phyloP scores from a whole-genome alignment of 2,329 filamentous ascomycete genomes.

The Reticulascus tulasneorum region DNA sequence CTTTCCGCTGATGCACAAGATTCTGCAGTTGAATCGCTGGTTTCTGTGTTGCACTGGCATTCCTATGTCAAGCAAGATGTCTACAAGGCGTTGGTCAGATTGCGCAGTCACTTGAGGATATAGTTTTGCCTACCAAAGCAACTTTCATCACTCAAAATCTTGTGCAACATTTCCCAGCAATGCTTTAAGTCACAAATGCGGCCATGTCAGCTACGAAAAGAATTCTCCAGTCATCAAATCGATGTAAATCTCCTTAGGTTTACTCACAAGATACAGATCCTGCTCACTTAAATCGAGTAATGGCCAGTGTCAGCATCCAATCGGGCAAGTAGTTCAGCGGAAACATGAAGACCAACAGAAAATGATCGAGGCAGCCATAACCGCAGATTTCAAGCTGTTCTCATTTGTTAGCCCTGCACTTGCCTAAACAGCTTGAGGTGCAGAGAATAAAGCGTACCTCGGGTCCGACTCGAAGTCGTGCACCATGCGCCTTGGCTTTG shows the following conservation, averaged over 20 bases:
- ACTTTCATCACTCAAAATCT: constrained; percentile 56
- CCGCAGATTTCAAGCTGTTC: constrained; percentile 49
- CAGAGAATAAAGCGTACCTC: constrained; percentile 26
- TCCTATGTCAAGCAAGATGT: constrained; percentile 63
- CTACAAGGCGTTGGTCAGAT: too few species aligned
- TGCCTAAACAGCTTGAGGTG: constrained; percentile 30
- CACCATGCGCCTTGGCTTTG: constrained; percentile 23
- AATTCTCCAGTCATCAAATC: too few species aligned
- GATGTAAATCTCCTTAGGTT: too few species aligned
- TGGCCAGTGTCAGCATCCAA: constrained; percentile 64
- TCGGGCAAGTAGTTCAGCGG: too few species aligned
- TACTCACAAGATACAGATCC: constrained; percentile 54
- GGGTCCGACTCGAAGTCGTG: constrained; percentile 59
- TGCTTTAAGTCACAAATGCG: too few species aligned
- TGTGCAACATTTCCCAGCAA: constrained; percentile 58
- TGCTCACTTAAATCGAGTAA: constrained; percentile 62
- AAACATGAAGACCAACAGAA: too few species aligned
- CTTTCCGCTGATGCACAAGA: constrained; percentile 53
- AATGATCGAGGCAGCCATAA: constrained; percentile 26
- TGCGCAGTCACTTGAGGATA: too few species aligned
- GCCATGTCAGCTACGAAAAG: too few species aligned
- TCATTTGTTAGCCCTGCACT: not conserved
- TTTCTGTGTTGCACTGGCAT: constrained; percentile 55
- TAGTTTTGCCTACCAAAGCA: too few species aligned
- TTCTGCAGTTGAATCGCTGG: constrained; percentile 32